Evolutionary conservation across 306 rosid species (phyloP), one percentile per base, ranked within the genome.

Genomic region (Gastrolobium villosum): DNA sequence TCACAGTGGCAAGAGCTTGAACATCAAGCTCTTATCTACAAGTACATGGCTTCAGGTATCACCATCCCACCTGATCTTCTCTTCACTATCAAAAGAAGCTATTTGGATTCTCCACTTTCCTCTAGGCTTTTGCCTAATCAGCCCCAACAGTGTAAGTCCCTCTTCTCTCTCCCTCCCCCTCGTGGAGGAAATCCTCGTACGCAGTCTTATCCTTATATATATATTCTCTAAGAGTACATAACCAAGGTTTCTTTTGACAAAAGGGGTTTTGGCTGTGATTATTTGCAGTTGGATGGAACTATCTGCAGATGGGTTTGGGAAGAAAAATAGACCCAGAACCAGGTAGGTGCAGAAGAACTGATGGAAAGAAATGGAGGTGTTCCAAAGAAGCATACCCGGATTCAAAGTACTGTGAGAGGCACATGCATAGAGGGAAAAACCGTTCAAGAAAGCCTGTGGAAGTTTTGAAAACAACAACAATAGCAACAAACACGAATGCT

Each of bases 371-470:
- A 84, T 94, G 98, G 98, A 90, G 98, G 72, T 94, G 98, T 48
- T 91, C 98, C 31, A 94, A 94, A 82, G 98, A 94, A 65, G 97
- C 98, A 37, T 91, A 81, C 62, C 88, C 88, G 9, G 98, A 91
- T 85, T 94, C 98, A 0, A 94, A 94, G 60, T 94, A 94, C 90
- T 94, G 97, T 79, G 98, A 94, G 77, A 94, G 96, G 77, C 98
- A 94, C 90, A 91, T 94, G 98, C 98, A 94, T 26, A 86, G 97
- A 91, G 98, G 98, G 4, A 94, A 94, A 53, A 94, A 94, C 88
- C 98, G 97, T 90, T 94, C 97, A 94, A 94, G 98, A 94, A 94
- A 94, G 96, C 98, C 96, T 90, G 96, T 91, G 98, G 98, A 94
- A 91, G 86, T 88, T 78, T 77, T 81, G 32, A 90, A 91, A 83